Conservation (phyloP, 257 asterid species). For the Solanum rostratum region DNA sequence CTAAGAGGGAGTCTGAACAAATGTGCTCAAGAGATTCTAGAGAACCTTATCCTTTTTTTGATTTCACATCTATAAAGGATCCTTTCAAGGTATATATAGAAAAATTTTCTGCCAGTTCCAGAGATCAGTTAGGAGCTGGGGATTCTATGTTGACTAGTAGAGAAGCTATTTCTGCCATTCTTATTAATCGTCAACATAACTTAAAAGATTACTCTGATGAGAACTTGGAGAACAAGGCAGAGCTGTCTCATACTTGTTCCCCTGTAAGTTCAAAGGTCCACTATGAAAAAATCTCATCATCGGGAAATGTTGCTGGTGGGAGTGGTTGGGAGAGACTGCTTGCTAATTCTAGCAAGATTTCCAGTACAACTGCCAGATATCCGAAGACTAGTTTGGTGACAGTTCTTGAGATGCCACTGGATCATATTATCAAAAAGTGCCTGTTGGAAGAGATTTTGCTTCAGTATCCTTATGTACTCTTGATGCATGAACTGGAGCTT, state of each 20-base stretch:
- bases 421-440: constrained; percentile 75
- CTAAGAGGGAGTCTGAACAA: constrained; percentile 27
- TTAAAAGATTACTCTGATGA: constrained; percentile 11
- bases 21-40: constrained; percentile 21
- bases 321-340: constrained; percentile 83
- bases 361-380: constrained; percentile 18
- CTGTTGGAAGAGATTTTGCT: constrained; percentile 73
- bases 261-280: constrained; percentile 19
- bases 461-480: constrained; percentile 70
- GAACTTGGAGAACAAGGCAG: constrained; percentile 12
- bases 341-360: constrained; percentile 35
- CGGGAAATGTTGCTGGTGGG: constrained; percentile 41
- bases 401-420: constrained; percentile 75
- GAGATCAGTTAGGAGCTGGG: constrained; percentile 23
- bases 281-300: constrained; percentile 12
- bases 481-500: not conserved
- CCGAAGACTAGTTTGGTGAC: constrained; percentile 30
- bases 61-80: constrained; percentile 64
- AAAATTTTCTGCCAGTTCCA: constrained; percentile 19
- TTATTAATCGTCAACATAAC: constrained; percentile 5
- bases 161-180: constrained; percentile 19
- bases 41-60: constrained; percentile 34
- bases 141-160: constrained; percentile 25
- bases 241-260: constrained; percentile 10
- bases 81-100: constrained; percentile 36